Conservation (phyloP, 2,329 filamentous ascomycete species). For the Pseudomassariella vexata region DNA sequence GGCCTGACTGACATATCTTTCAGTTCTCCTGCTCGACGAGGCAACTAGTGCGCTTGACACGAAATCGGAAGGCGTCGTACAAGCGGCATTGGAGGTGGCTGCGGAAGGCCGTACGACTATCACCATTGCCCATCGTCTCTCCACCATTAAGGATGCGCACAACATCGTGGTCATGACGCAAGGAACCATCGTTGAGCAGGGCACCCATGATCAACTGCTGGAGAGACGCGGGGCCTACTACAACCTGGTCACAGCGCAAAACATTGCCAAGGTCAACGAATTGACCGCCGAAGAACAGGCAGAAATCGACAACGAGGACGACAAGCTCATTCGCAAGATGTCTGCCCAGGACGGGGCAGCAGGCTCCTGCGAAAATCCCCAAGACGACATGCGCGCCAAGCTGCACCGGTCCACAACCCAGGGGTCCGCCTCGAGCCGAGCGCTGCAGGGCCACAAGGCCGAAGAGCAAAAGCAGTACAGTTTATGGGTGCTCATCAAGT, state of each 20-base stretch:
- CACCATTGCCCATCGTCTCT: constrained; percentile 90
- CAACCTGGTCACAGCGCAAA: constrained; percentile 82
- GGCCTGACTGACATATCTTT: too few species aligned
- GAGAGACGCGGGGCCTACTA: constrained; percentile 68
- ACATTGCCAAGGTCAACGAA: constrained; percentile 61
- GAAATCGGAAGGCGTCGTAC: constrained; percentile 89
- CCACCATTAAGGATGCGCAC: constrained; percentile 88
- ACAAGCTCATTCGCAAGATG: constrained; percentile 43
- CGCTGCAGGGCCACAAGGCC: constrained; percentile 50
- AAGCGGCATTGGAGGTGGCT: constrained; percentile 84
- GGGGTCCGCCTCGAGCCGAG: constrained; percentile 63
- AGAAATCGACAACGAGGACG: constrained; percentile 41
- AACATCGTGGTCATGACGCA: constrained; percentile 92
- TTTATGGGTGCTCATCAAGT: constrained; percentile 69
- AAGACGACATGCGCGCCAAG: constrained; percentile 55
- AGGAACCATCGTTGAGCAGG: constrained; percentile 87
- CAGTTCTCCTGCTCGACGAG: constrained; percentile 83
- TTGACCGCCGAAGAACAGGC: constrained; percentile 45
- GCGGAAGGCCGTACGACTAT: constrained; percentile 87
- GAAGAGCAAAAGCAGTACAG: constrained; percentile 56
- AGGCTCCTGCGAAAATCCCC: constrained; percentile 46
- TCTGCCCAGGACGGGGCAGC: constrained; percentile 32
- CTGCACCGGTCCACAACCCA: constrained; percentile 49
- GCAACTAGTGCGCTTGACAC: constrained; percentile 92
- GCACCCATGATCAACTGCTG: constrained; percentile 76